Evolutionary conservation across 305 asterid genomes (phyloP), one percentile per base, ranked within the genome.

Genomic region (Plantago lanceolata): DNA sequence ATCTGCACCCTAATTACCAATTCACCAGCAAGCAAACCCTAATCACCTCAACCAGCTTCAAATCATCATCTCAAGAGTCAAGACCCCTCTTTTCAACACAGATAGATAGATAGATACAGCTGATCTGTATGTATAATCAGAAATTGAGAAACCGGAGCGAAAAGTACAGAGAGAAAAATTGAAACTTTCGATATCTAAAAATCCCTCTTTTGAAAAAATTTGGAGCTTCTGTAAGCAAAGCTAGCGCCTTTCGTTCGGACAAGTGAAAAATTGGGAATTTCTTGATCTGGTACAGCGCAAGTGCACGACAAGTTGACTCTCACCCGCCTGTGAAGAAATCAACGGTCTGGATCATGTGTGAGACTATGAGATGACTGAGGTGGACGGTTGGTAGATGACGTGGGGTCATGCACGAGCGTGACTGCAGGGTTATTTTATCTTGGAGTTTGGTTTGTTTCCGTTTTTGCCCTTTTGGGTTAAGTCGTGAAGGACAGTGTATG

Each of bases 301-400:
- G 45, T 40, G 45, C 45, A 40, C 45, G 45, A 40, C 15, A 40
- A 40, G 45, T 40, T 40, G 15, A 40, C 15, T 40, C 45, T 40
- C 16, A 40, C 45, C 9, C 16, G 15, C 16, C 45, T 40, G 45
- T 67, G 2, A 44, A 18, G 19, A 19, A 6, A 0, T 33, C 1
- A 21, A 78, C 78, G 78, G 80, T 19, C 44, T 2, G 8, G 78
- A 78, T 78, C 59, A n/a, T 51, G 6, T 62, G 29, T 12, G 5
- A 37, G 31, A 35, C 16, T 29, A 14, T 5, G 24, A 56, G 29
- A 55, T 24, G 37, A 8, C 3, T 54, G 11, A 54, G 26, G 31
- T 55, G 60, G 60, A 55, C 58, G 44, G 44, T 55, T 43, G 60
- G 28, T 55, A 20, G 11, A 4, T 21, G 2, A 19, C 8, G 57